phyloP scores from a whole-genome alignment of 169 alveolate genomes.

The Plasmodium malariae region DNA sequence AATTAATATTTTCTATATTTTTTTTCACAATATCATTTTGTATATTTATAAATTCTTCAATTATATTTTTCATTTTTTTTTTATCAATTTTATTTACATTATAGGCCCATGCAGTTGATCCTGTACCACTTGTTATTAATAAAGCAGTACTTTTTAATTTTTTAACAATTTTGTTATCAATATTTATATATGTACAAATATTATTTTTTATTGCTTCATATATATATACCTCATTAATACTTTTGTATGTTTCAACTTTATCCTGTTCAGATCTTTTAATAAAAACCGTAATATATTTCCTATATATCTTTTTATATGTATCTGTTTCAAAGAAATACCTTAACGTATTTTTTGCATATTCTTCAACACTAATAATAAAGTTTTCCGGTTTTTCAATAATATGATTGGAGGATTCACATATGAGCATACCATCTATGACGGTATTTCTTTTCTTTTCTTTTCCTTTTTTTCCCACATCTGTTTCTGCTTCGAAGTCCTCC shows the following conservation, averaged over 20 bases:
- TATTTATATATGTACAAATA: constrained; percentile 82
- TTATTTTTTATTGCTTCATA: constrained; percentile 72
- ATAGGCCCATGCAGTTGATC: constrained; percentile 92
- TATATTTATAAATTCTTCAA: constrained; percentile 32
- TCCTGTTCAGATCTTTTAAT: constrained; percentile 28
- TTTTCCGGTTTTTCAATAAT: not conserved
- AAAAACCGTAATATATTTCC: constrained; percentile 47
- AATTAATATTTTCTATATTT: constrained; percentile 69
- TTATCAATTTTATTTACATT: constrained; percentile 84
- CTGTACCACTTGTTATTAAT: constrained; percentile 88
- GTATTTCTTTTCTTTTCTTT: no score
- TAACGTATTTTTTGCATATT: constrained; percentile 45
- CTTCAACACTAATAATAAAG: constrained; percentile 39
- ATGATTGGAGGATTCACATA: not conserved
- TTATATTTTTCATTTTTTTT: constrained; percentile 80
- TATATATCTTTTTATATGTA: constrained; percentile 20
- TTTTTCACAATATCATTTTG: constrained; percentile 42
- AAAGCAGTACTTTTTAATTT: constrained; percentile 84
- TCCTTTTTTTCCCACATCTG: no score
- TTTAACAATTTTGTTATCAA: constrained; percentile 78
- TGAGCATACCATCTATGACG: no score
- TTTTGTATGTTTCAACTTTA: constrained; percentile 43
- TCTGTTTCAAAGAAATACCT: constrained; percentile 39
- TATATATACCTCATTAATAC: constrained; percentile 61
- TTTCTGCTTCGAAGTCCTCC: no score